Evolutionary conservation across 2,329 filamentous ascomycete genomes (phyloP).

Genomic region (Xylaria digitata): DNA sequence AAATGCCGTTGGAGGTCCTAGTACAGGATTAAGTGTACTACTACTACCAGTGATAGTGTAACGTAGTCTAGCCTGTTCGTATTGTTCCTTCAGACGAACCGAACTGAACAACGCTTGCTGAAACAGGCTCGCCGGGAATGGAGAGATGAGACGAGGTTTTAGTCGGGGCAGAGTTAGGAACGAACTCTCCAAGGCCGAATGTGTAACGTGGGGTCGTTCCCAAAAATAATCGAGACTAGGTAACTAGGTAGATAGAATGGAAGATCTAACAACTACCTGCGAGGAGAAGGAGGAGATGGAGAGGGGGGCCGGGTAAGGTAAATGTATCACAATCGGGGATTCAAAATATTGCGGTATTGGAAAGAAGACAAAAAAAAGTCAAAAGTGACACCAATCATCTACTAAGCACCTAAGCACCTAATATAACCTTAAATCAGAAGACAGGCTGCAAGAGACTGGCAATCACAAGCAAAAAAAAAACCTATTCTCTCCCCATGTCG

Average conservation of each 20-base stretch:
- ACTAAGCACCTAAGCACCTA: too few species aligned
- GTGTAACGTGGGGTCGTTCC: constrained; percentile 5
- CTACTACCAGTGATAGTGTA: not conserved
- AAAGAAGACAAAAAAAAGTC: too few species aligned
- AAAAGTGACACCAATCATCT: too few species aligned
- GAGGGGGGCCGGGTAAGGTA: too few species aligned
- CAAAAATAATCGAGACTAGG: not conserved
- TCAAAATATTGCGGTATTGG: too few species aligned
- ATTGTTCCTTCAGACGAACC: not conserved
- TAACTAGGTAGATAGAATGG: too few species aligned
- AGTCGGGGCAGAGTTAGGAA: not conserved
- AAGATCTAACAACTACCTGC: too few species aligned
- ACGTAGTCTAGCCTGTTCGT: not conserved
- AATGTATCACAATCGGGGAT: too few species aligned
- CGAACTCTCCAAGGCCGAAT: not conserved
- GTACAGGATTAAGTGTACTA: not conserved
- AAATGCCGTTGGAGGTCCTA: not conserved
- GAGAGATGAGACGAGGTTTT: not conserved
- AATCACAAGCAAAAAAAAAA: constrained; percentile 22
- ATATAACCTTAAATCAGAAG: too few species aligned
- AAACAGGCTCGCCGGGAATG: not conserved
- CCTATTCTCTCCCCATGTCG: too few species aligned
- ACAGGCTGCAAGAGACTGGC: not conserved
- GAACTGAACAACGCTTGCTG: not conserved
- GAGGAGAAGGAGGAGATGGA: too few species aligned